Base-by-base conservation (phyloP, 2,329 filamentous ascomycete genomes). In the Aspergillus pseudoterreus region DNA sequence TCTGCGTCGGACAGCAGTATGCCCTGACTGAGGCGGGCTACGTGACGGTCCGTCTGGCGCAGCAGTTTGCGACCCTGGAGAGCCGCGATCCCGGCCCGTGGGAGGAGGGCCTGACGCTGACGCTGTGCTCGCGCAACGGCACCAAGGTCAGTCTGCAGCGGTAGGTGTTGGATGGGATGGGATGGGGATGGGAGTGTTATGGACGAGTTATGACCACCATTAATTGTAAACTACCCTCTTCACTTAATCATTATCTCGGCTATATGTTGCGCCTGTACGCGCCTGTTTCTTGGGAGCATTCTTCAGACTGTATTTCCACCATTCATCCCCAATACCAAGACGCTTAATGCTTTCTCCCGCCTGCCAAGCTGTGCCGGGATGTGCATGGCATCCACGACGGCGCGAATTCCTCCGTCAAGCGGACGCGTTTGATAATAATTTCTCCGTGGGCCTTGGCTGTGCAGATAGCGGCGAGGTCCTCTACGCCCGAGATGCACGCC, bases 11-110 rank as follows among this genome's bases (percentile, higher is more conserved):
- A 17, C 65, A 70, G 51, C 66, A 69, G 57, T 70, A 69, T 47
- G 69, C 67, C 3, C 54, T 71, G 17, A 69, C 66, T 1, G 69
- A 71, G 56, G 68, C 68, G 11, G 66, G 62, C 6, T 72, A 69
- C 45, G 63, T 64, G 6, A 64, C 64, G 19, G 59, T 68, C 30
- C 61, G 67, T 14, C 51, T 72, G 32, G 59, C 71, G 51, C 68
- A 71, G 55, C 54, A 58, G 12, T 71, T 70, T 52, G 55, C 58
- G 1, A 52, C 50, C 3, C 52, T 69, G 3, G 66, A 69, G 46
- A 66, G 59, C 32, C 58, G 60, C 6, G 68, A 69, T 45, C 47
- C 57, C 0, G 51, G 58, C 10, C 62, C 63, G 2, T 67, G 65
- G 63, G 57, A 54, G 15, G 66, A 69, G 45, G 52, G 45, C 4